Base-by-base conservation (phyloP, 192 early-diverging fungal genomes). In the Podila epigama region DNA sequence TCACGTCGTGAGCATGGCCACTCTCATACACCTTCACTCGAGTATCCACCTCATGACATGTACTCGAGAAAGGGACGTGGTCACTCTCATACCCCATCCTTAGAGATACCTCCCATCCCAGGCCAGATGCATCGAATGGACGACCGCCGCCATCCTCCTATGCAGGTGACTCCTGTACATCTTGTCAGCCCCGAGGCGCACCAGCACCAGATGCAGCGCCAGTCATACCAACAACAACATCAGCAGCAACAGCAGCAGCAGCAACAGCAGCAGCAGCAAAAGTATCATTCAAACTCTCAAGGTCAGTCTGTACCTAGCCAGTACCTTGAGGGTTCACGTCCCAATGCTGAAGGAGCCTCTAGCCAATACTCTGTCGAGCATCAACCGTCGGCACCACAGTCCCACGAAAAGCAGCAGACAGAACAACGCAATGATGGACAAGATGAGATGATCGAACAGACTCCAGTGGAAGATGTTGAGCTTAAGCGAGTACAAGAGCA, bases 51-150 rank as follows among this genome's bases (percentile, higher is more conserved):
- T 2, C 33, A 51, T 12, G 73, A 77, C 2, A 67, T 67, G 66
- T 44, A 63, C 36, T 60, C 56, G 32, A 33, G 72, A 1, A 68
- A 63, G 40, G 60, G 68, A 39, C 65, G 66, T 11, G 66, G 66
- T 3, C 73, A 77, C 13, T 77, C 66, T 7, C 73, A 77, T 33
- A 77, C 73, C 0, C 73, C 73, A 3, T 77, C 73, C 28, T 53
- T 77, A 20, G 73, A 77, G 33, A 77, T 77, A 61, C 73, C 73
- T 28, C 73, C 66, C 20, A 64, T 60, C 29, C 73, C 73, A 6
- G 60, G 59, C 20, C 73, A 58, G 25, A 63, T 77, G 66, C 73
- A 77, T 50, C 73, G 73, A 13, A 12, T 58, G 25, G 73, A 77
- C 27, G 73, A 77, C 18, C 41, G 64, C 13, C 55, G 70, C 20